Evolutionary conservation across 2,329 filamentous ascomycete genomes (phyloP), one percentile per base, ranked within the genome.

Genomic region (Beauveria asiatica): DNA sequence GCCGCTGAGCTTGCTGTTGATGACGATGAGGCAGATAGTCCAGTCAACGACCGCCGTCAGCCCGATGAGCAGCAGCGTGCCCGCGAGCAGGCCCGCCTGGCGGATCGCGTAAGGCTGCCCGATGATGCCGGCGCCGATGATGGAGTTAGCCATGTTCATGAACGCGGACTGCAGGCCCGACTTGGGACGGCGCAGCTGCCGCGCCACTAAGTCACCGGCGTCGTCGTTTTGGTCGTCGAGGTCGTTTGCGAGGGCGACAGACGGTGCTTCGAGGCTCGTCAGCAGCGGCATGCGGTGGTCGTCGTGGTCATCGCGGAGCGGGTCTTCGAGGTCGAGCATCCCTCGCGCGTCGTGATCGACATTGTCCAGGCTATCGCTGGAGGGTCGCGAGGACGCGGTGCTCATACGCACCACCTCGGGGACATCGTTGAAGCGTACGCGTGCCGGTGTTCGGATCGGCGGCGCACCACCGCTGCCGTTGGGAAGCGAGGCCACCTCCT

Each of bases 101-200:
- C 85, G 85, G 70, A 99, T 88, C n/a, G 94, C 94, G 75, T 97
- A 99, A 13, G 94, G 92, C 75, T 99, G 94, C 3, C 90, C 85
- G 68, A 88, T 87, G 73, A 88, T 88, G 57, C 85, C 85, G 2
- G 85, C 86, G 44, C 85, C 86, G 66, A 99, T 97, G 72, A 99
- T 99, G 68, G 90, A 95, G 77, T 99, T 99, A 64, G 94, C 93
- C 94, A 99, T 99, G 76, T 99, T 99, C 92, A 97, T 96, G 67
- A 99, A 97, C 3, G 94, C 93, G 71, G 88, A 90, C 63, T 83
- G 81, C 75, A 97, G 81, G 5, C 89, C 88, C 61, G 90, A 96
- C 75, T 93, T 93, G 51, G 93, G 92, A 60, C 92, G 82, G 45
- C 70, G 69, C 60, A 80, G 78, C 70, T 86, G 83, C 39, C 77